Conservation (phyloP, 257 asterid species). For the Gentiana dahurica region DNA sequence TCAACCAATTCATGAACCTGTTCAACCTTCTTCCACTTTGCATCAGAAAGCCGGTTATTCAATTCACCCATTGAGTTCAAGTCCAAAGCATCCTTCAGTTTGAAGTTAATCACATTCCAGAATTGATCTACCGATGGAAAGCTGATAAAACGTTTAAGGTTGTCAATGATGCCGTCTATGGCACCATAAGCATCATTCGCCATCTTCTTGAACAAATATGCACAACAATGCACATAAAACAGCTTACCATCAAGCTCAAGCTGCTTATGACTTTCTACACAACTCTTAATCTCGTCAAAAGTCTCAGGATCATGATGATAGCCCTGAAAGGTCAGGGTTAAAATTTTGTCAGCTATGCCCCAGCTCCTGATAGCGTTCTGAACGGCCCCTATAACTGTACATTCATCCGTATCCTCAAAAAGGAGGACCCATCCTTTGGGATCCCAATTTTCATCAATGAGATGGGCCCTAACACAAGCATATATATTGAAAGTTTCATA, state of each 20-base stretch:
- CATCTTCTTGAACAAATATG: slow-evolving; percentile 15
- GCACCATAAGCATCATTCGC: slow-evolving; percentile 11
- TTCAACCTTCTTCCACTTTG: slow-evolving; percentile 20
- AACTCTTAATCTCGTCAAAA: not conserved
- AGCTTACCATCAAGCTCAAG: slow-evolving; percentile 2
- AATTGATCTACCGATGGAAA: slow-evolving; percentile 1
- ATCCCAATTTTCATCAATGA: too few species aligned
- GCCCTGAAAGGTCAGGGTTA: too few species aligned
- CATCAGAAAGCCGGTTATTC: slow-evolving; percentile 10
- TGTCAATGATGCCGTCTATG: slow-evolving; percentile 8
- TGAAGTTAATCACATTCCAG: slow-evolving; percentile 13
- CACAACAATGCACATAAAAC: slow-evolving; percentile 16
- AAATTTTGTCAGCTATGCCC: too few species aligned
- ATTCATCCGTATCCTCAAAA: too few species aligned
- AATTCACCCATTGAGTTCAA: slow-evolving; percentile 13
- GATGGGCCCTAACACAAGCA: too few species aligned
- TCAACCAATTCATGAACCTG: slow-evolving; percentile 11
- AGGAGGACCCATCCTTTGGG: too few species aligned
- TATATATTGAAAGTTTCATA: too few species aligned
- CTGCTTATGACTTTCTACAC: not conserved
- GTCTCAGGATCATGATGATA: too few species aligned
- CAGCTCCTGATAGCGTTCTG: too few species aligned
- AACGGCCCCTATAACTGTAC: too few species aligned
- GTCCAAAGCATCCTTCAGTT: slow-evolving; percentile 12
- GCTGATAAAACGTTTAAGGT: slow-evolving; percentile 5